These are phyloP conservation scores for Fraxinus greggii DNA, from an alignment of 305 asterid species.

Conservation along the genomic window DNA sequence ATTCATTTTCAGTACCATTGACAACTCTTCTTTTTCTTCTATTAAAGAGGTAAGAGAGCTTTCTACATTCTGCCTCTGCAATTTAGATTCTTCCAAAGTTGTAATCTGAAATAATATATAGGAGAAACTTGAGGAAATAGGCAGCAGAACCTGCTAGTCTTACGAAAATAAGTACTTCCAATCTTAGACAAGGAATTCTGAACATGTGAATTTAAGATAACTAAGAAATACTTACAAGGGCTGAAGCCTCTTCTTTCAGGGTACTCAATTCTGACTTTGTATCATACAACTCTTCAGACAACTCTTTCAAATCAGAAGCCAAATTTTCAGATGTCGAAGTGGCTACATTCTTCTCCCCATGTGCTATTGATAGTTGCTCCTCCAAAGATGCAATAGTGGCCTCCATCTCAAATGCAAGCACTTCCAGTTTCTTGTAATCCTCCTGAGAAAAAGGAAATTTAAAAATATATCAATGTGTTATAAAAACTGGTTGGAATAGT, in stretches of 20 bases:
- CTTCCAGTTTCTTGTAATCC: slow-evolving; percentile 79
- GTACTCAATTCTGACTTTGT: slow-evolving; percentile 52
- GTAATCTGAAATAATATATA: slow-evolving; percentile 51
- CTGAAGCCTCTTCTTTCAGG: slow-evolving; percentile 62
- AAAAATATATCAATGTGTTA: not conserved
- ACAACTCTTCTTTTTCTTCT: slow-evolving; percentile 81
- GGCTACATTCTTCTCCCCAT: slow-evolving; percentile 55
- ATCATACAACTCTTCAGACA: slow-evolving; percentile 53
- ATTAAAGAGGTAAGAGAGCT: slow-evolving; percentile 40
- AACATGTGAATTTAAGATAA: slow-evolving; percentile 20
- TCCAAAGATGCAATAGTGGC: slow-evolving; percentile 72
- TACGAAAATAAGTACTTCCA: slow-evolving; percentile 8
- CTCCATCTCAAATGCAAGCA: slow-evolving; percentile 93
- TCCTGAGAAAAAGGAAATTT: slow-evolving; percentile 45
- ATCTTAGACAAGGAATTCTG: not conserved
- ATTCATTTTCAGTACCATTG: slow-evolving; percentile 52
- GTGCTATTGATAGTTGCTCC: slow-evolving; percentile 54
- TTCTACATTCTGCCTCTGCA: slow-evolving; percentile 43
- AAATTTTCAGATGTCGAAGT: slow-evolving; percentile 62
- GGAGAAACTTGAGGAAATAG: slow-evolving; percentile 21
- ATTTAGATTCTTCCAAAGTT: slow-evolving; percentile 52
- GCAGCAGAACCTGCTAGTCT: slow-evolving; percentile 14
- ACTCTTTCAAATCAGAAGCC: slow-evolving; percentile 53
- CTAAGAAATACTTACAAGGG: slow-evolving; percentile 56
- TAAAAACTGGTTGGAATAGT: not conserved